Conservation (phyloP, 129 eudicot species). For the Saussurea involucrata region DNA sequence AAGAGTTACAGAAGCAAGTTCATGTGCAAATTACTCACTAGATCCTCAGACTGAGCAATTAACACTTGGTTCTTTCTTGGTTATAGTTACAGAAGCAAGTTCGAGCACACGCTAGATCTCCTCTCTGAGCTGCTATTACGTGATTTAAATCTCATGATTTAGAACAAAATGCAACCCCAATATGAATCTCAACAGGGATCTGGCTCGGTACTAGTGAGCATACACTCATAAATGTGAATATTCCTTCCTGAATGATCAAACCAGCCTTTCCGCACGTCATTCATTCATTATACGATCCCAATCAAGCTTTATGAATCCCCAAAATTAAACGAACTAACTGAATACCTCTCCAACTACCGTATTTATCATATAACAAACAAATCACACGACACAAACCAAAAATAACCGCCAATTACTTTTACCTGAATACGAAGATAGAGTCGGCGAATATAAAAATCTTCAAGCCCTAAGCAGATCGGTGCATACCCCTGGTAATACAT, state of each 20-base stretch:
- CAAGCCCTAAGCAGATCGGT: conserved; percentile 90
- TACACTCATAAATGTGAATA: background rate
- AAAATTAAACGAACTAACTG: background rate
- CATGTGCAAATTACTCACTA: background rate
- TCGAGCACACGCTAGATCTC: conserved; percentile 6
- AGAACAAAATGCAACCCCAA: background rate
- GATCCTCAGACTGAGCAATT: background rate
- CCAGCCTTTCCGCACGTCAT: background rate
- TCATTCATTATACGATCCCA: background rate
- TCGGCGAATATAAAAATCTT: conserved; percentile 85
- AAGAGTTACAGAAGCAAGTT: background rate
- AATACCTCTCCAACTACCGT: background rate
- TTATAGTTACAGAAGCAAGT: background rate
- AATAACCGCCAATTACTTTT: background rate
- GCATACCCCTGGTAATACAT: conserved; percentile 71
- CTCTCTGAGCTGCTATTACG: background rate
- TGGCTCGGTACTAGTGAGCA: conserved; percentile 2
- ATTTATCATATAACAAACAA: background rate
- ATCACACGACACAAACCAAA: background rate
- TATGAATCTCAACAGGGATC: conserved; percentile 1
- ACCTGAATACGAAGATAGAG: conserved; percentile 92
- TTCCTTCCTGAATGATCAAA: conserved; percentile 1
- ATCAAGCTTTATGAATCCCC: background rate
- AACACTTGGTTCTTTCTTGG: background rate
- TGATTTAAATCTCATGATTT: background rate